Percentiles rank a stretch among this genome's conserved stretches.
phyloP scores from a whole-genome alignment of 169 alveolate genomes.

The Miamiensis avidus region DNA sequence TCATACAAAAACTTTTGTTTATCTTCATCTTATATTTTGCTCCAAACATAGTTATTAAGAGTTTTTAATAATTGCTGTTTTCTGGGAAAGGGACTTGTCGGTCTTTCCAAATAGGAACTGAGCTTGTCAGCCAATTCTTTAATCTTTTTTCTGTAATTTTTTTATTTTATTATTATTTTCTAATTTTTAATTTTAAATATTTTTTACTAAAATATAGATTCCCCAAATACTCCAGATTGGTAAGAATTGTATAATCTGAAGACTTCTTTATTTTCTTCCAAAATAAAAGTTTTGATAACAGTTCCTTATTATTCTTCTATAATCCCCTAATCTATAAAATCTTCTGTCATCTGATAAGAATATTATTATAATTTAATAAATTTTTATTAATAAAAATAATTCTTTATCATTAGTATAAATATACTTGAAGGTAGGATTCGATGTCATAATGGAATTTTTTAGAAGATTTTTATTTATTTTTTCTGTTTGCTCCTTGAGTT shows the following conservation, averaged over 20 bases:
- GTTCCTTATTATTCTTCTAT: background rate
- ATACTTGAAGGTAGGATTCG: background rate
- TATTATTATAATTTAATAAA: too few relatives aligned
- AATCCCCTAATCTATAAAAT: background rate
- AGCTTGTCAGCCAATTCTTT: constrained; percentile 21
- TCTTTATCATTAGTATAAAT: too few relatives aligned
- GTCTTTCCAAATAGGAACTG: constrained; percentile 28
- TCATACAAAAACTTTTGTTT: constrained; percentile 16
- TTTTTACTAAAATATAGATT: background rate
- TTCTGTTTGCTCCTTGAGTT: background rate
- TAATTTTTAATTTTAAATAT: too few relatives aligned
- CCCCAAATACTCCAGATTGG: background rate
- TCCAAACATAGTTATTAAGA: background rate
- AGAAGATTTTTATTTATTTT: too few relatives aligned
- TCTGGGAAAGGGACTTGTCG: constrained; percentile 24
- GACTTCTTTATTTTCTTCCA: background rate
- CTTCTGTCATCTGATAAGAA: background rate
- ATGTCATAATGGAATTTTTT: background rate
- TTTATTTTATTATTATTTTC: too few relatives aligned
- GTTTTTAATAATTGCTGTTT: background rate
- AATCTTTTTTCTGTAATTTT: background rate
- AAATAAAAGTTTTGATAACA: background rate
- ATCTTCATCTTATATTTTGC: background rate
- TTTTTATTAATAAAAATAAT: too few relatives aligned
- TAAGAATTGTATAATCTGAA: background rate